Percentiles rank a stretch among this genome's conserved stretches.
Conservation (phyloP, 2,329 filamentous ascomycete species). For the Aspergillus sp. region DNA sequence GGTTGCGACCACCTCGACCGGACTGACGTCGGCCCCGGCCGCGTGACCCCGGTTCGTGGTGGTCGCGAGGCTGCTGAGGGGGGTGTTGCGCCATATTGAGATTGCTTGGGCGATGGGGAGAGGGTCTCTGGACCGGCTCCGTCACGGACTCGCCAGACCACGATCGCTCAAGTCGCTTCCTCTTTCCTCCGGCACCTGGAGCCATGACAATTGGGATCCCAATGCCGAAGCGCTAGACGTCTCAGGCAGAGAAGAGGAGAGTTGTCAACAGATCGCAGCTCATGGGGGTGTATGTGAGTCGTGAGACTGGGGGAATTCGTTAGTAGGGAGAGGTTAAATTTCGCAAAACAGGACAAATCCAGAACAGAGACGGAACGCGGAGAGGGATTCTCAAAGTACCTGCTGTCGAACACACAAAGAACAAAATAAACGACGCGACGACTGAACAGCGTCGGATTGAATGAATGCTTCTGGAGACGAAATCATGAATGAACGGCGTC, state of each 20-base stretch:
- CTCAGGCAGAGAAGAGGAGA: constrained; percentile 19
- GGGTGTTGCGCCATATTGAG: constrained; percentile 47
- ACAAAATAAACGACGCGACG: not conserved
- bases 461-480: not conserved
- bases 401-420: not conserved
- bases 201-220: constrained; percentile 38
- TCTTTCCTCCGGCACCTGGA: constrained; percentile 44
- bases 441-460: not conserved
- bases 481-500: not conserved
- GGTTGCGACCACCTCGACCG: constrained; percentile 31
- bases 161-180: constrained; percentile 44
- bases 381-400: not conserved
- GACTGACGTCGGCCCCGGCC: constrained; percentile 31
- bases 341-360: not conserved
- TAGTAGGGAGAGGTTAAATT: not conserved
- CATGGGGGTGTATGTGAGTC: constrained; percentile 18
- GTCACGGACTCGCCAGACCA: constrained; percentile 37
- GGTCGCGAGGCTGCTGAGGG: constrained; percentile 28
- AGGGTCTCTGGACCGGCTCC: constrained; percentile 33
- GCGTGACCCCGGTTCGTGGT: constrained; percentile 24
- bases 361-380: not conserved
- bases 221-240: constrained; percentile 11
- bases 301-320: not conserved
- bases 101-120: constrained; percentile 40
- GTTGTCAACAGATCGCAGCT: constrained; percentile 22